Percentiles rank a stretch among this genome's conserved stretches.
Evolutionary conservation across 768 basidiomycete genomes (phyloP).

Genomic region (Lyophyllum decastes): DNA sequence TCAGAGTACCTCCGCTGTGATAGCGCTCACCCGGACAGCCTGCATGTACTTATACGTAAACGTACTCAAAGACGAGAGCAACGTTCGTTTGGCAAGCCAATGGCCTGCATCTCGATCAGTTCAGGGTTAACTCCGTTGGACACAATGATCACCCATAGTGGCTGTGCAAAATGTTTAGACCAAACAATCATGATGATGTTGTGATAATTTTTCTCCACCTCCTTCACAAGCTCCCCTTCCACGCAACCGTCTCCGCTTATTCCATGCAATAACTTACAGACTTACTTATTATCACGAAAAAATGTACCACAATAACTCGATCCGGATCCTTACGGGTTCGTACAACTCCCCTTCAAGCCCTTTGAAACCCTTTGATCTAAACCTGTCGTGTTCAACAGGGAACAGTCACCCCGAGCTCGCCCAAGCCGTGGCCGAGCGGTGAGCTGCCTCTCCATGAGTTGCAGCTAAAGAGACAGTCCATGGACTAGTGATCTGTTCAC

Average conservation of each 20-base stretch:
- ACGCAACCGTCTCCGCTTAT: conserved; percentile 30
- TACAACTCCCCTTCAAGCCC: conserved; percentile 7
- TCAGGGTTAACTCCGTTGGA: conserved; percentile 3
- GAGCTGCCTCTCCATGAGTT: conserved; percentile 59
- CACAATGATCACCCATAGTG: conserved; percentile 25
- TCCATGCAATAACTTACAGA: conserved; percentile 41
- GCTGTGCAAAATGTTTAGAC: conserved; percentile 47
- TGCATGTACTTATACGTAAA: not conserved
- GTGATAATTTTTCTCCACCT: conserved; percentile 31
- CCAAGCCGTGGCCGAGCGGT: conserved; percentile 94
- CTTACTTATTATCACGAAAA: conserved; percentile 21
- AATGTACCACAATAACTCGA: conserved; percentile 85
- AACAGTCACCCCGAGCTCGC: conserved; percentile 99
- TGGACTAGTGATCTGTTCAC: conserved; percentile 51
- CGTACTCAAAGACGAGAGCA: conserved; percentile 3
- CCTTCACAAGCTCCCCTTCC: conserved; percentile 22
- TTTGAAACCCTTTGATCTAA: conserved; percentile 7
- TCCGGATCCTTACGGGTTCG: conserved; percentile 74
- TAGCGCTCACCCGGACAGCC: not conserved
- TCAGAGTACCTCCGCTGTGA: conserved; percentile 55
- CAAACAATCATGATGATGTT: conserved; percentile 36
- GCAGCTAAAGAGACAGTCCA: conserved; percentile 41
- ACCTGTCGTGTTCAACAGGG: conserved; percentile 50
- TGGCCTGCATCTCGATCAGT: conserved; percentile 12
- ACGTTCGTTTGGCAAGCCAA: conserved; percentile 23